A percentile compares a stretch with the other conserved stretches of the same genome.
These are phyloP conservation scores for Aspergillus unguis DNA, from an alignment of 2,329 filamentous ascomycete species.

Conservation along the genomic window DNA sequence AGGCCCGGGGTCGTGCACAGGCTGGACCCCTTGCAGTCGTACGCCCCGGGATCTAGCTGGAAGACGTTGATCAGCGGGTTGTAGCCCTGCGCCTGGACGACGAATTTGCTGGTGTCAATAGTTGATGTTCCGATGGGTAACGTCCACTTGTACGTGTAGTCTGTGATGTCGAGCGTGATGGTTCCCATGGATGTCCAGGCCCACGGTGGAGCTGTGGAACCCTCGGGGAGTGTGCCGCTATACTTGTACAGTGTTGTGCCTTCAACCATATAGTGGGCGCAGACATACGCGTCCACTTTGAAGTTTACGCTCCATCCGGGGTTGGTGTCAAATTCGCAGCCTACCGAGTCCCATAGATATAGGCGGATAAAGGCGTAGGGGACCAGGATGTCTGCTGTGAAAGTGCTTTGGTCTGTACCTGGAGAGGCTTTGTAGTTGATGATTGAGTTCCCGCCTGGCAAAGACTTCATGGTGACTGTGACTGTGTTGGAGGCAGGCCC, in stretches of 20 bases:
- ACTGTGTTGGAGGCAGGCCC: constrained; percentile 8
- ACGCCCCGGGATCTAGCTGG: not conserved
- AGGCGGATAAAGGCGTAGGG: constrained; percentile 18
- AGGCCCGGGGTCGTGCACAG: not conserved
- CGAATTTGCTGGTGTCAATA: constrained; percentile 15
- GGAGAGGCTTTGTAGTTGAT: constrained; percentile 13
- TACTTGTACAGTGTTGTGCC: constrained; percentile 13
- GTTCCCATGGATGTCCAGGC: constrained; percentile 9
- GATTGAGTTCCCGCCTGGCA: constrained; percentile 10
- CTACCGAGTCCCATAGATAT: constrained; percentile 7
- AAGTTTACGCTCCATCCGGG: constrained; percentile 15
- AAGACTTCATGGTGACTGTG: constrained; percentile 7
- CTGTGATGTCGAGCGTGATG: constrained; percentile 8
- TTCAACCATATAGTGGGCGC: constrained; percentile 17
- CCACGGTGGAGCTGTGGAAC: constrained; percentile 1
- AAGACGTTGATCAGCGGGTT: constrained; percentile 1
- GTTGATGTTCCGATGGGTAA: constrained; percentile 13
- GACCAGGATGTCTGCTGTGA: constrained; percentile 16
- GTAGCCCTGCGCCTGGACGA: constrained; percentile 14
- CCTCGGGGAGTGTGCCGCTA: constrained; percentile 5
- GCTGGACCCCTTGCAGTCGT: not conserved
- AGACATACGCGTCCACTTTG: constrained; percentile 9
- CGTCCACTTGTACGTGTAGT: constrained; percentile 17
- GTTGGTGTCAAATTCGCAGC: constrained; percentile 2
- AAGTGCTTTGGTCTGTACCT: constrained; percentile 6